Base-by-base conservation (phyloP, 306 rosid species). In the Vigna mungo region DNA sequence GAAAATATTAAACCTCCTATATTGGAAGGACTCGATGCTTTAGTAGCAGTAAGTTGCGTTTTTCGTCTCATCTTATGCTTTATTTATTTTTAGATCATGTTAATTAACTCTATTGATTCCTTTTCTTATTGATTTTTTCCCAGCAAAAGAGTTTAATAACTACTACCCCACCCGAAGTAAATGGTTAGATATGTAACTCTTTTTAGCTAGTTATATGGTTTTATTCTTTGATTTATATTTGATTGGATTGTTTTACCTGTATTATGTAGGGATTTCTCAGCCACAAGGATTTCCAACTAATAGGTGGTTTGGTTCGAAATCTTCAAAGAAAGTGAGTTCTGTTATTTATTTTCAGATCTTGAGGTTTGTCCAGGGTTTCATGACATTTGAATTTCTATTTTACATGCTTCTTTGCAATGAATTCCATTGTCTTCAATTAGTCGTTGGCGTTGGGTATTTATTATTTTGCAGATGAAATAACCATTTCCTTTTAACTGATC, bases 1-100 rank as follows among this genome's bases (percentile, higher is more conserved):
- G 97, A 94, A 72, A 83, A 92, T 76, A 67, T 89, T 66, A 78
- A 85, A 75, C 97, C 91, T 59, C 98, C 98, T 3, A 75, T 54
- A 36, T 53, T 89, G 66, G 97, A 95, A 55, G 99, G 97, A 75
- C 68, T 95, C 76, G 97, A 92, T 32, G 75, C 59, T 53, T 86
- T 95, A 51, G 63, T 83, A 32, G 76, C 70, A 75, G 98, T 95
- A 80, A 89, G 97, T 59, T 63, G 23, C 51, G 8, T 47, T 53
- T 62, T 71, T 43, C 2, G 21, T 66, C 66, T 47, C 39, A 46
- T 36, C 14, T 47, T 71, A 72, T 58, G 63, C 14, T 81, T 64
- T 51, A 18, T 67, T 67, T 17, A 21, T 68, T 14, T 16, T 4
- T 16, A 60, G 20, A 46, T 25, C 5, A 0, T 46, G 20, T 15